These are phyloP conservation scores for Bacidia rubella DNA, from an alignment of 495 filamentous ascomycete genomes.

Conservation along the genomic window DNA sequence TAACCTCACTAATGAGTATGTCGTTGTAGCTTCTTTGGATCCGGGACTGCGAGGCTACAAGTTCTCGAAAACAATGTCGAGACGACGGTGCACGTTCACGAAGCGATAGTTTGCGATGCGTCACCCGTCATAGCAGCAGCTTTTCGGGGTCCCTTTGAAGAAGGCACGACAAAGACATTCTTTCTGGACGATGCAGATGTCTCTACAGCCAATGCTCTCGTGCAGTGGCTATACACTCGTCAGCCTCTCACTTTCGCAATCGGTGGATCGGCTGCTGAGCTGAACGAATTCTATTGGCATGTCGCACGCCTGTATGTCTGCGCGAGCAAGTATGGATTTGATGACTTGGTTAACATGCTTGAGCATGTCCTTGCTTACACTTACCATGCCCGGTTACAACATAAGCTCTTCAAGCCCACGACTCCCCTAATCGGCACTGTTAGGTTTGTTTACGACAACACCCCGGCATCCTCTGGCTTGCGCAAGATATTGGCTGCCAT, in stretches of 20 bases:
- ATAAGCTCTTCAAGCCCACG: no score
- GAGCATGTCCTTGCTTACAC: not conserved
- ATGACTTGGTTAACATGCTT: not conserved
- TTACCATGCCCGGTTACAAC: no score
- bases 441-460: not conserved
- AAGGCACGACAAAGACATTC: slow-evolving; percentile 1
- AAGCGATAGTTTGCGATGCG: not conserved
- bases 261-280: no score
- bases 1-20: no score
- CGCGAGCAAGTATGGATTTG: slow-evolving; percentile 1
- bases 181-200: slow-evolving; percentile 9
- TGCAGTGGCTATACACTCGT: slow-evolving; percentile 10
- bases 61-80: not conserved
- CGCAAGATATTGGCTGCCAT: not conserved
- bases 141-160: slow-evolving; percentile 5
- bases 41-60: not conserved
- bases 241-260: not conserved
- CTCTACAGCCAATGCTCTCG: slow-evolving; percentile 1
- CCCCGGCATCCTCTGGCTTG: not conserved
- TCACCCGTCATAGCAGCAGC: slow-evolving; percentile 8
- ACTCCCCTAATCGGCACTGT: not conserved
- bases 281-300: not conserved
- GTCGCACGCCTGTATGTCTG: not conserved
- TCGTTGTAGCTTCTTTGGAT: not conserved
- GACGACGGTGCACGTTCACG: not conserved